phyloP scores from a whole-genome alignment of 768 basidiomycete species.

The Suillus paluster region DNA sequence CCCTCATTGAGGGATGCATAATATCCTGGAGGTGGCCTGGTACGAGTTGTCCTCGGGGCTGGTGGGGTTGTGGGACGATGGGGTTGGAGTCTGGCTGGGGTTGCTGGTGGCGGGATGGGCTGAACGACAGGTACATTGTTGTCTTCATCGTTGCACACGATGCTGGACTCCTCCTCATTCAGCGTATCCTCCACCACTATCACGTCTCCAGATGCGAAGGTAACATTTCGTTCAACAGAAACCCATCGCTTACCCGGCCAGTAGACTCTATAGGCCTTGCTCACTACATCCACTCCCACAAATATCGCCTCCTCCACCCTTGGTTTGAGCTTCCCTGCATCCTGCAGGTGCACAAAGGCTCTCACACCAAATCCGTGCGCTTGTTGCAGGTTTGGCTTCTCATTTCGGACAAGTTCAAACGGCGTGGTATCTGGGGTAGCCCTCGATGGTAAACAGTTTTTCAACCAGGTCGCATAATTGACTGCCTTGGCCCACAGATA shows the following conservation, averaged over 20 bases:
- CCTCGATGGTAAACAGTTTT: conserved; percentile 36
- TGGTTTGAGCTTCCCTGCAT: conserved; percentile 29
- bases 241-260: conserved; percentile 28
- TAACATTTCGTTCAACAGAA: conserved; percentile 37
- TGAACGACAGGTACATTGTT: too few species aligned
- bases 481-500: conserved; percentile 25
- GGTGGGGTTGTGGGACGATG: too few species aligned
- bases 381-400: background rate
- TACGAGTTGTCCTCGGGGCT: too few species aligned
- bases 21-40: too few species aligned
- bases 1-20: too few species aligned
- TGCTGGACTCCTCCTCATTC: conserved; percentile 14
- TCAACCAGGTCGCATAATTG: conserved; percentile 38
- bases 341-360: conserved; percentile 23
- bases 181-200: background rate
- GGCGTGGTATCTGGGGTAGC: conserved; percentile 28
- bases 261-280: conserved; percentile 38
- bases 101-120: too few species aligned
- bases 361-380: background rate
- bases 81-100: too few species aligned
- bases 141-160: too few species aligned
- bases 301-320: conserved; percentile 30
- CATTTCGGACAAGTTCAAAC: conserved; percentile 17
- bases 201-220: background rate
- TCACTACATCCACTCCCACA: conserved; percentile 39